Evolutionary conservation across 306 rosid species (phyloP).

Genomic region (Ormosia semicastrata): DNA sequence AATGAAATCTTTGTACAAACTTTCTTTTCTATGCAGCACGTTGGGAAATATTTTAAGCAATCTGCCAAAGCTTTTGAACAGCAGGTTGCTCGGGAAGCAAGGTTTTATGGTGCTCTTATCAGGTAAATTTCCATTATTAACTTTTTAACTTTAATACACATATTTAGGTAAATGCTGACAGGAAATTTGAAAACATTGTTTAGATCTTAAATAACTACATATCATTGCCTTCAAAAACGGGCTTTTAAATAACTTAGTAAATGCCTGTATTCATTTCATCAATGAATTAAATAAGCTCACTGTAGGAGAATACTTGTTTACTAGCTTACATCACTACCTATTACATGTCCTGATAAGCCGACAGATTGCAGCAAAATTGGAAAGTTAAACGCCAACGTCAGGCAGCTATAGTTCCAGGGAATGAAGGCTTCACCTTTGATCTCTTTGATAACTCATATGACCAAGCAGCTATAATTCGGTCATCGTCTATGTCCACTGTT

Average conservation of each 20-base stretch:
- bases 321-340: conserved; percentile 14
- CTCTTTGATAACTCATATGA: conserved; percentile 82
- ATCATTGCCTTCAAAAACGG: conserved; percentile 4
- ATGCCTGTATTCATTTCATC: not conserved
- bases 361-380: conserved; percentile 98
- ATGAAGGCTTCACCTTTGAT: conserved; percentile 94
- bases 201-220: not conserved
- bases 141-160: not conserved
- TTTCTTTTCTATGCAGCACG: conserved; percentile 56
- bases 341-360: conserved; percentile 37
- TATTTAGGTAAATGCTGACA: not conserved
- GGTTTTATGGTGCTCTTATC: conserved; percentile 92
- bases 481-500: conserved; percentile 63
- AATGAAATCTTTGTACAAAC: conserved; percentile 17
- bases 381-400: conserved; percentile 91
- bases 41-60: conserved; percentile 91
- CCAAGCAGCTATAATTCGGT: conserved; percentile 57
- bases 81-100: conserved; percentile 91
- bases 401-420: conserved; percentile 74
- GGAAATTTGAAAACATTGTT: conserved; percentile 7
- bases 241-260: not conserved
- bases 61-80: conserved; percentile 90
- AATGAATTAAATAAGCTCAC: conserved; percentile 7
- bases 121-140: conserved; percentile 48
- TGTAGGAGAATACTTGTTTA: conserved; percentile 11